These are phyloP conservation scores for Erodium trifolium DNA, from an alignment of 441 rosid genomes.

Conservation along the genomic window DNA sequence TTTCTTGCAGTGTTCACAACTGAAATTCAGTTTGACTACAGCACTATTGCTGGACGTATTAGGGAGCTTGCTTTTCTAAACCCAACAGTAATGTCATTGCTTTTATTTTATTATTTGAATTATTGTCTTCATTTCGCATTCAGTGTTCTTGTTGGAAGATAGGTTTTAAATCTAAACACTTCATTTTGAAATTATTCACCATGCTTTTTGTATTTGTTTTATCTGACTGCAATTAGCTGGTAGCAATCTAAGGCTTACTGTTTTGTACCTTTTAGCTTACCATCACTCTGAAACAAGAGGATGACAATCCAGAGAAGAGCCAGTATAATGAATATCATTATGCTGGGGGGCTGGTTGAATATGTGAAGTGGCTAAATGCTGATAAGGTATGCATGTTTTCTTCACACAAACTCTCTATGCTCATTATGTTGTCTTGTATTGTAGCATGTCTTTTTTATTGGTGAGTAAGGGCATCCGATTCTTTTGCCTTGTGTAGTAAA, in stretches of 20 bases:
- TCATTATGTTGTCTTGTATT: background rate
- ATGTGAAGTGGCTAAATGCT: conserved; percentile 80
- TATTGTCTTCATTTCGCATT: background rate
- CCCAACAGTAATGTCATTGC: conserved; percentile 52
- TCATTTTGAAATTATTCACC: background rate
- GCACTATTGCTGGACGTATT: conserved; percentile 74
- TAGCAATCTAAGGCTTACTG: conserved; percentile 9
- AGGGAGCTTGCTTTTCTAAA: conserved; percentile 94
- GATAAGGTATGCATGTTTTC: conserved; percentile 53
- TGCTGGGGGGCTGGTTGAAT: conserved; percentile 89
- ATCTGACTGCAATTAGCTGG: background rate
- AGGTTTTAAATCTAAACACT: background rate
- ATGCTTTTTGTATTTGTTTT: conserved; percentile 4
- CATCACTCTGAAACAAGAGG: conserved; percentile 59
- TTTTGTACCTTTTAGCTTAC: conserved; percentile 44
- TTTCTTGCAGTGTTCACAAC: conserved; percentile 70
- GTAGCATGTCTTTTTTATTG: background rate
- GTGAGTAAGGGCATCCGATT: background rate
- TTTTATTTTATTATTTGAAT: conserved; percentile 18
- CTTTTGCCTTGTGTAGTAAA: background rate
- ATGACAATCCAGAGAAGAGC: conserved; percentile 45
- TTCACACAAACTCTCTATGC: background rate
- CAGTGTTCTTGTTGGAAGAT: background rate
- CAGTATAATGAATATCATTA: conserved; percentile 59
- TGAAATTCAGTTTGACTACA: conserved; percentile 75